Conservation (phyloP, 2,329 filamentous ascomycete species). For the Epichloe bromicola region DNA sequence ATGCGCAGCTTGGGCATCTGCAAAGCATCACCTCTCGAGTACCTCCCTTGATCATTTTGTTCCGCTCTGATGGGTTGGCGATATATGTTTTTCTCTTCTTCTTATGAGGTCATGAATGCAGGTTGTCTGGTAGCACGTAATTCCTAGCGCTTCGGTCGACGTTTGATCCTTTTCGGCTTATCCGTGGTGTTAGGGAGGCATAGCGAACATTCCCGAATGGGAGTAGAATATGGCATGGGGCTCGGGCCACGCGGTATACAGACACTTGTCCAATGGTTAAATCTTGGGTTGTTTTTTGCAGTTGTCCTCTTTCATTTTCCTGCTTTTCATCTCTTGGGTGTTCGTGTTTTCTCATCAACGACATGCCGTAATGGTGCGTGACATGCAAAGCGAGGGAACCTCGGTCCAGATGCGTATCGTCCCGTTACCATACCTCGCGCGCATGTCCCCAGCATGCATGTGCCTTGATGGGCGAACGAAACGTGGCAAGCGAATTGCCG, state of each 20-base stretch:
- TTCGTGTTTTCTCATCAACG: no score
- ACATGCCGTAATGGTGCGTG: no score
- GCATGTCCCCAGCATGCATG: not conserved
- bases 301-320: not conserved
- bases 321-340: not conserved
- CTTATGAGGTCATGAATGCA: conserved; percentile 21
- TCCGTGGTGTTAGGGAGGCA: conserved; percentile 4
- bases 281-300: not conserved
- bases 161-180: not conserved
- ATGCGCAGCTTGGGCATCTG: not conserved
- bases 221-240: conserved; percentile 1
- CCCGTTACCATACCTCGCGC: not conserved
- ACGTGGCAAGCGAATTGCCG: not conserved
- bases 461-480: not conserved
- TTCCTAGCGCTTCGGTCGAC: conserved; percentile 1
- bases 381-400: not conserved
- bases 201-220: conserved; percentile 5
- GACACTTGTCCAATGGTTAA: conserved; percentile 1
- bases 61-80: conserved; percentile 11
- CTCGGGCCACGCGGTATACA: conserved; percentile 5
- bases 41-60: not conserved
- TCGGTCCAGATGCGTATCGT: not conserved
- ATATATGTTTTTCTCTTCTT: conserved; percentile 15
- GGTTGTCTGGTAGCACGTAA: conserved; percentile 2
- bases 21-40: not conserved